phyloP scores from a whole-genome alignment of 202 grass and related monocot species.

The Elaeis oleifera region DNA sequence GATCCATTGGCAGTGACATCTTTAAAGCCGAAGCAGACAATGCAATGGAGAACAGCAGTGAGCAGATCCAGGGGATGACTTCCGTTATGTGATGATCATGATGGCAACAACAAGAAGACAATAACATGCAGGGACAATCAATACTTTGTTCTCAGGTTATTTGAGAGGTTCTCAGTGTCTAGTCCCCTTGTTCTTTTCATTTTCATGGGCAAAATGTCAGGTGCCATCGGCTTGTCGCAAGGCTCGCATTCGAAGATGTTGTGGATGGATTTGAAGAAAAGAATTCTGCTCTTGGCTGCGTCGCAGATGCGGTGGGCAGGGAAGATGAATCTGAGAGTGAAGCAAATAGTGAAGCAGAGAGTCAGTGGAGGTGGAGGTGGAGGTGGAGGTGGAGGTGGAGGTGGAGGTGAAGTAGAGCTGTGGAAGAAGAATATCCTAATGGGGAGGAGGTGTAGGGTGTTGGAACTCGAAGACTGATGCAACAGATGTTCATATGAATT shows the following conservation, averaged over 20 bases:
- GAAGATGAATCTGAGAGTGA: background rate
- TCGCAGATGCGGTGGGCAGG: no score
- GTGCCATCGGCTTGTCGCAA: background rate
- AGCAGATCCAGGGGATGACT: no score
- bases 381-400: no score
- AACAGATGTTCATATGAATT: no score
- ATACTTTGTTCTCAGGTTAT: no score
- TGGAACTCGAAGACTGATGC: conserved; percentile 26
- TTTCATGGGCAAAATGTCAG: background rate
- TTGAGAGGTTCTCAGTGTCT: background rate
- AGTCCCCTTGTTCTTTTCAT: background rate
- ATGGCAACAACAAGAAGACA: no score
- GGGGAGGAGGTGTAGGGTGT: conserved; percentile 35
- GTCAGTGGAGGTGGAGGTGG: background rate
- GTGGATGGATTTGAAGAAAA: background rate
- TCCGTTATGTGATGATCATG: no score
- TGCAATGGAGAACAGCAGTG: no score
- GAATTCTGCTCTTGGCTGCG: no score
- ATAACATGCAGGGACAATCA: no score
- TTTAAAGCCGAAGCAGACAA: no score
- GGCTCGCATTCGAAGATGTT: background rate
- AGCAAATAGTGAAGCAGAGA: background rate
- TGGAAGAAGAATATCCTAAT: conserved; percentile 15
- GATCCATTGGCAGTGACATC: no score
- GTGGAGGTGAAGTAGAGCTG: background rate